Conservation (phyloP, 352 stramenopile species). For the Phytophthora quininea region DNA sequence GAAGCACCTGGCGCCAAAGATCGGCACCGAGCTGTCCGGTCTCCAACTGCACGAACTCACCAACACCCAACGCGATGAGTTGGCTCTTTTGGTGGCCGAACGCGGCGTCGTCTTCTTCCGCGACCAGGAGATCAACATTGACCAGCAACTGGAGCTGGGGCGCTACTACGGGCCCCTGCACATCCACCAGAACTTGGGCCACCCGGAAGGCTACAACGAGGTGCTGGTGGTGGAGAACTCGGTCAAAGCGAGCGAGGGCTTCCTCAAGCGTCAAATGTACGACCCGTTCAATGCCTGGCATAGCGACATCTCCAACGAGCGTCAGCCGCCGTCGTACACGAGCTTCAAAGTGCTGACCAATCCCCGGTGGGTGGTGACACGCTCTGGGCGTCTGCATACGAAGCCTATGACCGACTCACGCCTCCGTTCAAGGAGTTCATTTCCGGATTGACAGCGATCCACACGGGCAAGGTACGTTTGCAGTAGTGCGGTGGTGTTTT, state of each 20-base stretch:
- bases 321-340: constrained; percentile 22
- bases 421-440: constrained; percentile 36
- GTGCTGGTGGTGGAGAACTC: constrained; percentile 21
- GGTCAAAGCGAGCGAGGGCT: constrained; percentile 8
- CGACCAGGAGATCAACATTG: constrained; percentile 2
- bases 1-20: background rate
- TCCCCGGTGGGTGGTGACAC: constrained; percentile 40
- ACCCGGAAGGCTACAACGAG: background rate
- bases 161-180: constrained; percentile 1
- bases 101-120: constrained; percentile 1
- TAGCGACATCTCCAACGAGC: constrained; percentile 47
- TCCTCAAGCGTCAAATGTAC: constrained; percentile 22
- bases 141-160: background rate
- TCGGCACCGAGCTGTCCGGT: background rate
- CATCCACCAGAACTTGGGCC: constrained; percentile 1
- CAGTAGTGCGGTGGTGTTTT: background rate
- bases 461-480: constrained; percentile 32
- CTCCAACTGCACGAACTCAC: background rate
- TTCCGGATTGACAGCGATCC: constrained; percentile 39
- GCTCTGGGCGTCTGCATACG: constrained; percentile 38
- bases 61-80: background rate
- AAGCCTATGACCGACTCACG: constrained; percentile 45
- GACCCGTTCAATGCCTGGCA: constrained; percentile 42
- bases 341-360: constrained; percentile 21
- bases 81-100: background rate